Conservation (phyloP, 2,329 filamentous ascomycete species). For the Cladosporium oxysporum region DNA sequence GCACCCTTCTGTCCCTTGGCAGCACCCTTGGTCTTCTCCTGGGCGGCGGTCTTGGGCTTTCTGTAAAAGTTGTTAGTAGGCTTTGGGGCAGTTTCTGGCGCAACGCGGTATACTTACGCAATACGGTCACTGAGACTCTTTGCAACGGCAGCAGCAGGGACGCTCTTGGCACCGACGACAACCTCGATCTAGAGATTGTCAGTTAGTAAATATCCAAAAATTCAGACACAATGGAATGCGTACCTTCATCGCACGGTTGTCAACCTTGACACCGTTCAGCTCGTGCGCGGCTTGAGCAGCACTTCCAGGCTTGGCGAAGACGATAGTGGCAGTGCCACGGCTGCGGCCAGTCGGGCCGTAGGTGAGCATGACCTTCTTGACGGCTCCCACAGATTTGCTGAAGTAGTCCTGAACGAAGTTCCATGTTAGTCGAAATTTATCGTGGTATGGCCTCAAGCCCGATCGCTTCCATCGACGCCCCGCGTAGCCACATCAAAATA, state of each 20-base stretch:
- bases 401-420: conserved; percentile 85
- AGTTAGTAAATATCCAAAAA: conserved; percentile 22
- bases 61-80: conserved; percentile 21
- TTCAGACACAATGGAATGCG: conserved; percentile 12
- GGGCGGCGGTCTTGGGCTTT: conserved; percentile 37
- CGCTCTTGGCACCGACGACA: conserved; percentile 74
- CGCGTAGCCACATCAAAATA: conserved; percentile 20
- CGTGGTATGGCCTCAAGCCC: conserved; percentile 3
- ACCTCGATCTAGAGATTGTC: conserved; percentile 73
- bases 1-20: conserved; percentile 61
- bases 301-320: conserved; percentile 77
- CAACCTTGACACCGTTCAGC: conserved; percentile 86
- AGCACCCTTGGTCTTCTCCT: conserved; percentile 63
- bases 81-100: conserved; percentile 25
- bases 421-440: conserved; percentile 61
- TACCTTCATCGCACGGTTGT: conserved; percentile 89
- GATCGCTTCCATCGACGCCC: neutral
- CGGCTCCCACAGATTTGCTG: conserved; percentile 77
- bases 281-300: conserved; percentile 81
- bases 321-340: conserved; percentile 88
- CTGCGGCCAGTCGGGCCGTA: conserved; percentile 92
- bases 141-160: conserved; percentile 67
- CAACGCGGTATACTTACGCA: conserved; percentile 55
- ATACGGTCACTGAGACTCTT: conserved; percentile 82
- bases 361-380: conserved; percentile 87